Base-by-base conservation (phyloP, 2,329 filamentous ascomycete species). In the Colletotrichum caudatum region DNA sequence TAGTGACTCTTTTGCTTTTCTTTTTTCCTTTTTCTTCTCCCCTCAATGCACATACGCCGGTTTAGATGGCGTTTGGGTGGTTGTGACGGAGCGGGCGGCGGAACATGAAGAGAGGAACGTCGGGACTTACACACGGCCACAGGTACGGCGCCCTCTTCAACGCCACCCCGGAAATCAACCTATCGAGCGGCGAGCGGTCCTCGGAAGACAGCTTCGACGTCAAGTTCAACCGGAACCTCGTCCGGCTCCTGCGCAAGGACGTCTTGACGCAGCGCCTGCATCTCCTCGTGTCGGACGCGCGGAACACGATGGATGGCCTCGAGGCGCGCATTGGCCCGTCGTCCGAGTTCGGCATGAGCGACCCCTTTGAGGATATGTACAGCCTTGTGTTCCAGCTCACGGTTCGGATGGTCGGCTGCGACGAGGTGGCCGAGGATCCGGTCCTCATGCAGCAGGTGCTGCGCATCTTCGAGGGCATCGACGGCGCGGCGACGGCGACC, bases 281-380 rank as follows among this genome's bases (percentile, higher is more conserved):
- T 0, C 73, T 76, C 12, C 76, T 90, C 7, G 78, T 85, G 8
- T 74, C 79, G 26, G 86, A 88, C 78, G 77, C 82, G 23, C 76
- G 81, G 9, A 69, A 75, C 5, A 78, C 78, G 0, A 77, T 86
- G 23, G 79, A 84, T 16, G 74, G 72, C 5, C 79, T 88, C 11
- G 78, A 77, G 3, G 23, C 14, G 20, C 51, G 51, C 23, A 76
- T 79, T 41, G 74, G 64, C 73, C 37, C 59, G 29, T 1, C 12
- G 5, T 39, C 33, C 29, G 18, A 39, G 5, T 9, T 16, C 12
- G 80, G 79, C 11, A 77, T 82, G 6, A 85, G 86, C 9, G 83
- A 90, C 72, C 87, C 88, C 0, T 89, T 90, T 74, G 82, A 88
- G 46, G 82, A 82, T 75, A 80, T 89, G 58, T 88, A 88, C 75